Percentiles rank a stretch among this genome's conserved stretches.
phyloP scores from a whole-genome alignment of 2,329 filamentous ascomycete genomes.

The Orbilia oligospora region DNA sequence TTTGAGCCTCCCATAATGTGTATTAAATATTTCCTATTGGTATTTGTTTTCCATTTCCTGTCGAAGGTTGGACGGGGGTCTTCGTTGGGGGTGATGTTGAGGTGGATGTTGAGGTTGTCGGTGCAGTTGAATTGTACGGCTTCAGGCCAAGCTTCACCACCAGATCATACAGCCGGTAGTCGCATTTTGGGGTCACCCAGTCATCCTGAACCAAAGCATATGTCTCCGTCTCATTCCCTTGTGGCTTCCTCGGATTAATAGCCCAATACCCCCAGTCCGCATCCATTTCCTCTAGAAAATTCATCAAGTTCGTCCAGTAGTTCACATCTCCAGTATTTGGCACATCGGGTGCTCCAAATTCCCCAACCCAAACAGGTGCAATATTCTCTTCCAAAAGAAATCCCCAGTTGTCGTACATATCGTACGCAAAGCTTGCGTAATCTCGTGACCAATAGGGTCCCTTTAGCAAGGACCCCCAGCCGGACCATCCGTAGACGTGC shows the following conservation, averaged over 20 bases:
- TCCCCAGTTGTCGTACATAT: constrained; percentile 78
- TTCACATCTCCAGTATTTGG: constrained; percentile 74
- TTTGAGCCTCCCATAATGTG: too few relatives aligned
- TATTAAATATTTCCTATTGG: constrained; percentile 2
- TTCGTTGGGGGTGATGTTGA: constrained; percentile 7
- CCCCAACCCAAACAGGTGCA: constrained; percentile 78
- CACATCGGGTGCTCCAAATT: constrained; percentile 74
- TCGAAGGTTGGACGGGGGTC: neutral
- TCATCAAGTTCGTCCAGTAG: constrained; percentile 77
- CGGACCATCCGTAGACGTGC: constrained; percentile 79
- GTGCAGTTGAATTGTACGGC: constrained; percentile 42
- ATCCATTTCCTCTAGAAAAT: constrained; percentile 73
- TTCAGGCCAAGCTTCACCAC: constrained; percentile 69
- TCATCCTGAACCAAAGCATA: constrained; percentile 76
- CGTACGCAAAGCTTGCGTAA: constrained; percentile 75
- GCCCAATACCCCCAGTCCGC: constrained; percentile 81
- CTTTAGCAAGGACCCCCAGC: constrained; percentile 74
- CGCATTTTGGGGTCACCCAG: constrained; percentile 75
- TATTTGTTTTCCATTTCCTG: constrained; percentile 13
- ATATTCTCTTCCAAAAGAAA: constrained; percentile 73
- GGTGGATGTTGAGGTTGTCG: constrained; percentile 19
- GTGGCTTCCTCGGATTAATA: constrained; percentile 76
- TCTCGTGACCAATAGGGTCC: constrained; percentile 75
- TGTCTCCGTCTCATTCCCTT: constrained; percentile 72
- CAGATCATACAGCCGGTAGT: constrained; percentile 75